Evolutionary conservation across 2,329 filamentous ascomycete species (phyloP), one percentile per base, ranked within the genome.

Genomic region (Pseudocercospora cruenta): DNA sequence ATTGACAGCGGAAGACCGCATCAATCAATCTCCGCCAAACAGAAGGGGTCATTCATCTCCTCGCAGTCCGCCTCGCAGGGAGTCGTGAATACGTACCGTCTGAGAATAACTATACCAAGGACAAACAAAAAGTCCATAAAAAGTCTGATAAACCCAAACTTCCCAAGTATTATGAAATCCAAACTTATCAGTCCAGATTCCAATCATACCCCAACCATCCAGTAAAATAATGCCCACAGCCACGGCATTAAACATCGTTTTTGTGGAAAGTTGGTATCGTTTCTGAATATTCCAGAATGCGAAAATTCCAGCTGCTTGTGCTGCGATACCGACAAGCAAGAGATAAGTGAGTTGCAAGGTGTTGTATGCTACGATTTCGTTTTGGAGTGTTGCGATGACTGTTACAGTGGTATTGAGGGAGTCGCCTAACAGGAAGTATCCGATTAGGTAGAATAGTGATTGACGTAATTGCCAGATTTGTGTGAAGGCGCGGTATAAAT

Each of bases 71-170:
- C 24, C 24, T 26, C 24, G n/a, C 31, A 45, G 16, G 54, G 22
- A 36, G 24, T 3, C 3, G 24, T 36, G 19, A 19, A 6, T n/a
- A 66, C 72, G 45, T 63, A 74, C 72, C 71, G 88, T 90, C 74
- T 91, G 88, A 0, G 84, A 87, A 76, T 91, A 91, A 57, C 86
- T 87, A 76, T 90, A 91, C 88, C 88, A 91, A 0, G 88, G 88
- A 68, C 88, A 90, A 6, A 90, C 86, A 55, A 90, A 84, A 0
- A 91, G 79, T 0, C 89, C 88, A 71, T 90, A 91, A 69, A 88
- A 89, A 8, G 58, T 62, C 58, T 71, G 69, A 58, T 71, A 71
- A 26, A 70, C 65, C 69, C 69, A 71, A 7, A 71, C 65, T 57
- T 71, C 69, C 69, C 69, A 71, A 12, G 51, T 63, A 39, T 70